phyloP scores from a whole-genome alignment of 108 stramenopile species.

The Nannochloropsis gaditana region DNA sequence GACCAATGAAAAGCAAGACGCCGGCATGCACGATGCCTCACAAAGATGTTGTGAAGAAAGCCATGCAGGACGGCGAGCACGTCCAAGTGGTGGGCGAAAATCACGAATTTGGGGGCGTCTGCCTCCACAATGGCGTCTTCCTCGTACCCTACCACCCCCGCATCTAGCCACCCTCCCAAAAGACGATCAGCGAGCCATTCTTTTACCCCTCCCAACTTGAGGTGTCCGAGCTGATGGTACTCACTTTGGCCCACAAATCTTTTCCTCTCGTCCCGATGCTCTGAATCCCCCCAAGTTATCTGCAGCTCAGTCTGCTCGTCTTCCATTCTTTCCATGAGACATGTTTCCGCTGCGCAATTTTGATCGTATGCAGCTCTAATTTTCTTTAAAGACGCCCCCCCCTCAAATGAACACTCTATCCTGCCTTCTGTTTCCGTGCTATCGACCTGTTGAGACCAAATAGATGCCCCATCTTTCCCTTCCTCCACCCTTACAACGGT shows the following conservation, averaged over 20 bases:
- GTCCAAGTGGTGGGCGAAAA: conserved; percentile 89
- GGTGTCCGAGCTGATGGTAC: not conserved
- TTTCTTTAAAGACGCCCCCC: no score
- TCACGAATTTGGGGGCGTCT: conserved; percentile 65
- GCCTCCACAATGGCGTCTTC: not conserved
- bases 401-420: not conserved
- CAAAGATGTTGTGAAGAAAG: conserved; percentile 44
- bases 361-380: no score
- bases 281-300: not conserved
- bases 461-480: not conserved
- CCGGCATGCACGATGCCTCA: not conserved
- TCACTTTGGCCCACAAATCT: not conserved
- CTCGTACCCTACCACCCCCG: not conserved
- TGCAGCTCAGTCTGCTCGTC: not conserved
- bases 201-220: not conserved
- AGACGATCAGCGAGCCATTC: not conserved
- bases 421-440: not conserved
- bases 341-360: not conserved
- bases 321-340: not conserved
- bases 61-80: conserved; percentile 73
- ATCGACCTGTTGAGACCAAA: not conserved
- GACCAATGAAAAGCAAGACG: not conserved
- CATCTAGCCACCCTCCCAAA: conserved; percentile 2
- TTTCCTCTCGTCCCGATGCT: not conserved
- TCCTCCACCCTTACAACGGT: not conserved